Conservation (phyloP, 805 yeast genomes). For the Saitoella complicata region DNA sequence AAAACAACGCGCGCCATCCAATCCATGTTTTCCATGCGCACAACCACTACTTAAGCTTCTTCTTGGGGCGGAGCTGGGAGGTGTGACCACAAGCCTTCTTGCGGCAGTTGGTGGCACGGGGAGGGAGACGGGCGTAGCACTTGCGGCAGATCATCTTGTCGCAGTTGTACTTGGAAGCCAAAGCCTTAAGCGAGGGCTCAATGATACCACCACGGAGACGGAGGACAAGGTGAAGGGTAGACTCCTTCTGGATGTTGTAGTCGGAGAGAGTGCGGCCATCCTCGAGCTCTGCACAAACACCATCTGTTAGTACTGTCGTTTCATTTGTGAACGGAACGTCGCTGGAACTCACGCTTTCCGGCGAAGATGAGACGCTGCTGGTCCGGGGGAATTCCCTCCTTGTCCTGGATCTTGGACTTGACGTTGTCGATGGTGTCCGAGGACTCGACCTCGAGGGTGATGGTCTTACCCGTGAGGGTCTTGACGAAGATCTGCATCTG, state of each 20-base stretch:
- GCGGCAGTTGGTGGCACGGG: slow-evolving; percentile 99
- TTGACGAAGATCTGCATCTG: slow-evolving; percentile 78
- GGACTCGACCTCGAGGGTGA: slow-evolving; percentile 97
- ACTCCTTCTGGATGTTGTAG: slow-evolving; percentile 99
- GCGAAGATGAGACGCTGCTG: slow-evolving; percentile 99
- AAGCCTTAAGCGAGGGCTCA: slow-evolving; percentile 98
- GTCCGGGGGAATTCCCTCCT: slow-evolving; percentile 99
- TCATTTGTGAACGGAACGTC: background rate
- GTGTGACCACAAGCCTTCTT: slow-evolving; percentile 99
- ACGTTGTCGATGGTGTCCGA: slow-evolving; percentile 98
- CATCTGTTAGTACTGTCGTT: too few relatives aligned
- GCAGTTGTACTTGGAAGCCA: slow-evolving; percentile 99
- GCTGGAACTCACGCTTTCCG: slow-evolving; percentile 50
- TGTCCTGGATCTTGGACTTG: slow-evolving; percentile 96
- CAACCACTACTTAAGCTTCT: slow-evolving; percentile 52
- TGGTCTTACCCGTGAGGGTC: slow-evolving; percentile 82
- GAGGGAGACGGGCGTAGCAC: slow-evolving; percentile 99
- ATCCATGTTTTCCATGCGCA: background rate
- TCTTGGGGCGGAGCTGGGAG: slow-evolving; percentile 99
- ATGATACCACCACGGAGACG: slow-evolving; percentile 99
- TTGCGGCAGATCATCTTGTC: slow-evolving; percentile 98
- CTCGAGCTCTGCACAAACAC: slow-evolving; percentile 3
- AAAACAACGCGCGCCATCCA: too few relatives aligned
- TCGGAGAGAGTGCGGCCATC: slow-evolving; percentile 91
- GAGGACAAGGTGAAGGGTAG: slow-evolving; percentile 87